Evolutionary conservation across 2,329 filamentous ascomycete genomes (phyloP), one percentile per base, ranked within the genome.

Genomic region (Claviceps sp.): DNA sequence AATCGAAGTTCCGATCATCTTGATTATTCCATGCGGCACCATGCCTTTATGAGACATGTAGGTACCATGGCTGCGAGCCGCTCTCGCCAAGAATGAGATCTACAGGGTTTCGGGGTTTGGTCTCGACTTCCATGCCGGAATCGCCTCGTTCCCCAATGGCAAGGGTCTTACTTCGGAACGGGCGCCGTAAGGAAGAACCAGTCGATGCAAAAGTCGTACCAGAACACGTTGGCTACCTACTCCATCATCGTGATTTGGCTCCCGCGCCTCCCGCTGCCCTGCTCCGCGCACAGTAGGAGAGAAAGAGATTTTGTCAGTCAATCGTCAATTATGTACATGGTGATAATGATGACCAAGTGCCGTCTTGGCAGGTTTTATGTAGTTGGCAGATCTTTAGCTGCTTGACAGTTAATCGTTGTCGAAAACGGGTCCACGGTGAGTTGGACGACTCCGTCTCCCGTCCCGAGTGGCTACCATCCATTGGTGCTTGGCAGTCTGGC

Each of bases 351-450:
- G 14, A 18, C 6, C 42, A 41, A 53, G 24, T 50, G 47, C 43
- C 37, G 51, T 47, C 47, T 50, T 53, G 51, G 51, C 47, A 50
- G 13, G 50, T 43, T 37, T 53, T 20, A 34, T 34, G 30, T 34
- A 34, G 43, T 43, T 47, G 37, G 42, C 34, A 47, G 18, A 41
- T 16, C 1, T 11, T n/a, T 26, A 30, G 45, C 34, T n/a, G 20
- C 43, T 50, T 47, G 43, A 47, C n/a, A 24, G n/a, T 42, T 26
- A 26, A 16, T 18, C 38, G 13, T 18, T 26, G 26, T 43, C 3
- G 16, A 26, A 24, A 38, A 38, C 8, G 47, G 47, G 24, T 37
- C 6, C 3, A 22, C 18, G 13, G 20, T 26, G 14, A 22, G 37
- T 34, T 24, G 30, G 24, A 18, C 8, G 22, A 16, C 11, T 37